Percentiles rank a stretch among this genome's conserved stretches.
These are phyloP conservation scores for Nematocida displodere DNA, from an alignment of 371 early-diverging fungal genomes.

Conservation along the genomic window DNA sequence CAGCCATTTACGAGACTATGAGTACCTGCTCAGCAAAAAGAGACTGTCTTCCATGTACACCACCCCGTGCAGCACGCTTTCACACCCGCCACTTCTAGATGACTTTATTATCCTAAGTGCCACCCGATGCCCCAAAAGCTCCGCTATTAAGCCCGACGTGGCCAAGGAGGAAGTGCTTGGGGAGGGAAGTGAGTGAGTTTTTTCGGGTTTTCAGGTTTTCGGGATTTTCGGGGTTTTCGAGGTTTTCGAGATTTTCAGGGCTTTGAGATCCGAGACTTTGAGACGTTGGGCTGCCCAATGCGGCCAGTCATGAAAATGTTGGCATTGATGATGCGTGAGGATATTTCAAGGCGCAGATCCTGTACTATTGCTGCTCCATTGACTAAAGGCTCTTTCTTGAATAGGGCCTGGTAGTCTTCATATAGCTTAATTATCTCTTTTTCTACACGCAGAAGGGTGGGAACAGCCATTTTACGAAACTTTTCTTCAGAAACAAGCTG, in stretches of 20 bases:
- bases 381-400: conserved; percentile 33
- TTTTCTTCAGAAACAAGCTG: conserved; percentile 76
- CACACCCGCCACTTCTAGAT: conserved; percentile 29
- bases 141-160: neutral
- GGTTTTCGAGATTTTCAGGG: no score
- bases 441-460: conserved; percentile 73
- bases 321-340: conserved; percentile 61
- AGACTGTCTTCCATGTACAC: conserved; percentile 8
- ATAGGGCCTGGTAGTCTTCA: conserved; percentile 44
- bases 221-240: neutral
- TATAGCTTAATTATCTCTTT: conserved; percentile 66
- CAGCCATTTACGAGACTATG: conserved; percentile 24
- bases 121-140: neutral
- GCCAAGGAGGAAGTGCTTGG: neutral
- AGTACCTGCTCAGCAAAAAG: conserved; percentile 42
- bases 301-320: conserved; percentile 56
- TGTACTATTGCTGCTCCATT: conserved; percentile 25
- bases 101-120: conserved; percentile 30
- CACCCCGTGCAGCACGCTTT: conserved; percentile 23
- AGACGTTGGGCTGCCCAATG: no score
- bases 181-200: conserved; percentile 6
- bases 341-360: conserved; percentile 53
- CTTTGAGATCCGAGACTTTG: no score
- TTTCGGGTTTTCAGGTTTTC: neutral
- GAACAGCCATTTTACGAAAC: conserved; percentile 75